These are phyloP conservation scores for Phaseolus lunatus DNA, from an alignment of 306 rosid species.

Conservation along the genomic window DNA sequence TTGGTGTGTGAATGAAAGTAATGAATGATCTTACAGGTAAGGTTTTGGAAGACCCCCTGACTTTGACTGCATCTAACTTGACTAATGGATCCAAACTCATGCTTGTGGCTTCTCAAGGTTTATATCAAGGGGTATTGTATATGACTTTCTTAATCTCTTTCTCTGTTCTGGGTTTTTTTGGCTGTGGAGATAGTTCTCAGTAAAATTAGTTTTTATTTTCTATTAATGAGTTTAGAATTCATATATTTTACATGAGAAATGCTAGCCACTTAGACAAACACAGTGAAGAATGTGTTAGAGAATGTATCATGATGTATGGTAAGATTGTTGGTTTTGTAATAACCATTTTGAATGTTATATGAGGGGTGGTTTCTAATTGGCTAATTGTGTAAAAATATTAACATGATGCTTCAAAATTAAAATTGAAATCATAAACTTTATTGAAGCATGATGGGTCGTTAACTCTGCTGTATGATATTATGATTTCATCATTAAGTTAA, in stretches of 20 bases:
- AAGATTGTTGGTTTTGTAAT: not conserved
- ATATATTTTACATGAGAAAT: too few species aligned
- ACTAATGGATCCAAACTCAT: constrained; percentile 76
- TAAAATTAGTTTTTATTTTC: not conserved
- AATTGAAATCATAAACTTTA: not conserved
- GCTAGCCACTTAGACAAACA: too few species aligned
- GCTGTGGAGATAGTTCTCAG: not conserved
- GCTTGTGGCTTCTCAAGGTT: constrained; percentile 95
- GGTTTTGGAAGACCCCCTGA: constrained; percentile 74
- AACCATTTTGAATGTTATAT: not conserved
- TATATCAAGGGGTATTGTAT: constrained; percentile 88
- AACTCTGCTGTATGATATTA: not conserved
- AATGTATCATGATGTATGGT: too few species aligned
- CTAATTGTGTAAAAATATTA: not conserved
- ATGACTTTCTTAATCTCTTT: not conserved
- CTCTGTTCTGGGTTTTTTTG: not conserved
- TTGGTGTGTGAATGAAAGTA: constrained; percentile 31
- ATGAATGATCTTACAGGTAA: constrained; percentile 63
- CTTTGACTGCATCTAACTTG: constrained; percentile 69
- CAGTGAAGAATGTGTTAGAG: not conserved
- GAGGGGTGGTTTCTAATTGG: not conserved
- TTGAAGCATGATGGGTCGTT: constrained; percentile 22
- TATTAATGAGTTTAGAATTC: too few species aligned
- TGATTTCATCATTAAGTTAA: constrained; percentile 36
- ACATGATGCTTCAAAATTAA: not conserved